A percentile compares a stretch with the other conserved stretches of the same genome.
Evolutionary conservation across 2,329 filamentous ascomycete genomes (phyloP).

Genomic region (Exophiala oligosperma): DNA sequence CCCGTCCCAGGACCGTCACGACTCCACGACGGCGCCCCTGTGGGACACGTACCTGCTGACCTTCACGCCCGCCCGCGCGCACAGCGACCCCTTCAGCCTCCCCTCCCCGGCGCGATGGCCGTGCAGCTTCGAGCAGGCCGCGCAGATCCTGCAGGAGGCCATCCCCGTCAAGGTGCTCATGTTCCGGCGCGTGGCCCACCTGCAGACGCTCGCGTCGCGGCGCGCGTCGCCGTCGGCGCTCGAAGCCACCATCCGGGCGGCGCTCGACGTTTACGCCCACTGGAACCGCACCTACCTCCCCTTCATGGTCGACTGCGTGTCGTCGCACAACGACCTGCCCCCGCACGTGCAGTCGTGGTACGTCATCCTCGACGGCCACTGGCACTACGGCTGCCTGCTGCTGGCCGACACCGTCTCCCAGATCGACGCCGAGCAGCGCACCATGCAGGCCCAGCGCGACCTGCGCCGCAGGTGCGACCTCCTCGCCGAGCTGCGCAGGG

Average conservation of each 20-base stretch:
- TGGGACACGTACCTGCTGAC: slow-evolving; percentile 33
- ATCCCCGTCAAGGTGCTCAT: slow-evolving; percentile 61
- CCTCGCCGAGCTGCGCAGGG: slow-evolving; percentile 8
- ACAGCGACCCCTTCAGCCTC: slow-evolving; percentile 22
- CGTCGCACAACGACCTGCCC: slow-evolving; percentile 52
- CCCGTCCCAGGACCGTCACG: too few relatives aligned
- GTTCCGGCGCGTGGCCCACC: slow-evolving; percentile 57
- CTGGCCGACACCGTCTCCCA: slow-evolving; percentile 57
- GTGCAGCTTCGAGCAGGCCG: slow-evolving; percentile 54
- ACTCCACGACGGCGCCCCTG: slow-evolving; percentile 14
- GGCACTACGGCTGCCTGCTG: slow-evolving; percentile 58
- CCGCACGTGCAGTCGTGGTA: slow-evolving; percentile 61
- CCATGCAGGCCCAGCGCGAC: slow-evolving; percentile 23
- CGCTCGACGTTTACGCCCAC: slow-evolving; percentile 54
- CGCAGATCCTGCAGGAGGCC: slow-evolving; percentile 52
- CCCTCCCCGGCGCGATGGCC: slow-evolving; percentile 45
- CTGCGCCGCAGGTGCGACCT: slow-evolving; percentile 10
- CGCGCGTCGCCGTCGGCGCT: slow-evolving; percentile 39
- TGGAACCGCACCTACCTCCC: slow-evolving; percentile 55
- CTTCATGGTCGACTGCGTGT: slow-evolving; percentile 55
- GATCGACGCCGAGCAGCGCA: slow-evolving; percentile 45
- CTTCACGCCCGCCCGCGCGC: slow-evolving; percentile 19
- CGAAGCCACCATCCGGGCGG: slow-evolving; percentile 51
- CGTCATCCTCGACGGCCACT: slow-evolving; percentile 58
- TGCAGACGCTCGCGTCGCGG: slow-evolving; percentile 54